Conservation (phyloP, 2,329 filamentous ascomycete species). For the Tolypocladium ovalisporum region DNA sequence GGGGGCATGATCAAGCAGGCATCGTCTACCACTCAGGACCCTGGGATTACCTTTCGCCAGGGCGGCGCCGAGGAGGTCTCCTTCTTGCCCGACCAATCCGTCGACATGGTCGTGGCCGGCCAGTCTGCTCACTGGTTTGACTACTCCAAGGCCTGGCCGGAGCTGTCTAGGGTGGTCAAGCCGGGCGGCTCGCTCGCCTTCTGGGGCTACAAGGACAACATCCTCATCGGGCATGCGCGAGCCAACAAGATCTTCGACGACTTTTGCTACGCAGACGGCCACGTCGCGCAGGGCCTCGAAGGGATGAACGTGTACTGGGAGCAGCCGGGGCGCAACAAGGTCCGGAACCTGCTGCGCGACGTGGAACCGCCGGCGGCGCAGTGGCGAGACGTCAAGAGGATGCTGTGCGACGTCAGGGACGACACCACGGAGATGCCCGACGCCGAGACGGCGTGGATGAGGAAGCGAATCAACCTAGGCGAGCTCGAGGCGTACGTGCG, state of each 20-base stretch:
- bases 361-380: slow-evolving; percentile 38
- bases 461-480: slow-evolving; percentile 41
- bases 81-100: slow-evolving; percentile 33
- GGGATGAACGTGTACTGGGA: slow-evolving; percentile 51
- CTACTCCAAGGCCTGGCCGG: slow-evolving; percentile 41
- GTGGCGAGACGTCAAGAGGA: slow-evolving; percentile 40
- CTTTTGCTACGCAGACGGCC: slow-evolving; percentile 42
- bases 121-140: slow-evolving; percentile 61
- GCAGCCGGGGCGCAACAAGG: slow-evolving; percentile 44
- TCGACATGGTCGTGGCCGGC: slow-evolving; percentile 40
- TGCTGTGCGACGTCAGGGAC: slow-evolving; percentile 47
- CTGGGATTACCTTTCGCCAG: slow-evolving; percentile 37
- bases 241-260: slow-evolving; percentile 42
- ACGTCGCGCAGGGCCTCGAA: slow-evolving; percentile 30
- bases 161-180: slow-evolving; percentile 41
- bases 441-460: slow-evolving; percentile 34
- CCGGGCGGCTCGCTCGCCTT: slow-evolving; percentile 49
- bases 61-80: slow-evolving; percentile 42
- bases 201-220: slow-evolving; percentile 56
- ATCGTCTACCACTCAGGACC: slow-evolving; percentile 22
- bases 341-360: slow-evolving; percentile 38
- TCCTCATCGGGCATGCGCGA: slow-evolving; percentile 40
- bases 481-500: slow-evolving; percentile 49
- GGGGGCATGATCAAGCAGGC: slow-evolving; percentile 45
- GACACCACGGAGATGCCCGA: slow-evolving; percentile 19